phyloP scores from a whole-genome alignment of 352 stramenopile species.

The Phytopythium boreale region DNA sequence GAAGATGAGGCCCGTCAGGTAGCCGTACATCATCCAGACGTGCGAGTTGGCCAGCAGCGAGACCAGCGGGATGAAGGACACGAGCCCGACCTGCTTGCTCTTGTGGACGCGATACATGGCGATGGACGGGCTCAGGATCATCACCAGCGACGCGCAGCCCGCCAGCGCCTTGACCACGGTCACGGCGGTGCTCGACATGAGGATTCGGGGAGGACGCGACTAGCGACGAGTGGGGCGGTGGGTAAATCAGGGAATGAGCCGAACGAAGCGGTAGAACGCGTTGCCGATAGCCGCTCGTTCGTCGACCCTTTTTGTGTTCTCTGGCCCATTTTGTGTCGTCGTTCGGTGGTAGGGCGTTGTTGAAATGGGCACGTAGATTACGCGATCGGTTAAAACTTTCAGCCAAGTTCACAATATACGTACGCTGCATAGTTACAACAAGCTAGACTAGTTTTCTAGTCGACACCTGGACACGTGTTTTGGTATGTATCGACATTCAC shows the following conservation, averaged over 20 bases:
- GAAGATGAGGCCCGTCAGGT: slow-evolving; percentile 37
- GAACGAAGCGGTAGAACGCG: not conserved
- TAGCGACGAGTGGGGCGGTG: not conserved
- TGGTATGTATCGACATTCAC: not conserved
- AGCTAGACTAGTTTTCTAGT: not conserved
- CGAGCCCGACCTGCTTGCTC: slow-evolving; percentile 7
- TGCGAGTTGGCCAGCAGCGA: slow-evolving; percentile 16
- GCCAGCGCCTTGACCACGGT: slow-evolving; percentile 29
- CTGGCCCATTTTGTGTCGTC: no score
- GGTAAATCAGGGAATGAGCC: not conserved
- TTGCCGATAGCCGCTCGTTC: not conserved
- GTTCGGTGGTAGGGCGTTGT: not conserved
- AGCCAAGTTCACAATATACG: no score
- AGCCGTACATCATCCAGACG: slow-evolving; percentile 38
- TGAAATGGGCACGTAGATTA: not conserved
- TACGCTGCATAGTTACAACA: no score
- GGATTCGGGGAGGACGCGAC: not conserved
- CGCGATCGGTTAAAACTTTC: not conserved
- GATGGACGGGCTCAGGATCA: slow-evolving; percentile 14
- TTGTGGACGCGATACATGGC: slow-evolving; percentile 16
- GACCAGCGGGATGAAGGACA: slow-evolving; percentile 18
- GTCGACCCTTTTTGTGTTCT: no score
- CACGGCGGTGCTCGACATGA: slow-evolving; percentile 9
- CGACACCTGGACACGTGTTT: not conserved
- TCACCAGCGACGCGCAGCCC: slow-evolving; percentile 18